Base-by-base conservation (phyloP, 2,329 filamentous ascomycete species). In the Pseudogymnoascus sp. region DNA sequence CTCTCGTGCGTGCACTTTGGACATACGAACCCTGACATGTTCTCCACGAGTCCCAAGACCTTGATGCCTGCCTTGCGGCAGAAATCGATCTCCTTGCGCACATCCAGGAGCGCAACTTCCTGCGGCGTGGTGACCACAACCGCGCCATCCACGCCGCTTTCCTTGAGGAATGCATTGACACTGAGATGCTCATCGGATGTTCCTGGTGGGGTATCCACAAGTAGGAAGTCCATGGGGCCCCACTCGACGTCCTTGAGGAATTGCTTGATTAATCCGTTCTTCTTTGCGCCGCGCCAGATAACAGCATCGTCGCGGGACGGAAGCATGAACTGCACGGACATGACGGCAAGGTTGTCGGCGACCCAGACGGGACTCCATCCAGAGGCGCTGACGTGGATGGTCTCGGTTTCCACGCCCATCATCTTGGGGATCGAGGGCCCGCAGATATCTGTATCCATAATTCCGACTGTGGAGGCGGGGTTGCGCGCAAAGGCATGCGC, bases 371-470 rank as follows among this genome's bases (percentile, higher is more conserved):
- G 95, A 73, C 89, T 92, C 95, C 93, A 97, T 1, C 95, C 95
- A 0, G 88, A 85, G 62, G 85, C 89, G 73, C 88, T 95, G 62
- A 96, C 86, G 75, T 99, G 95, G 62, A 99, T 95, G 1, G 90
- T 96, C 78, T 99, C 93, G 25, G 86, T 80, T 76, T 97, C 93
- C 0, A 97, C 93, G 36, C 95, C 95, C 88, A 99, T 93, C 93
- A 99, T 98, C 79, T 97, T 97, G 19, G 95, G 95, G 71, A 99
- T 97, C 68, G 87, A 92, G 0, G 95, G 95, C 0, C 95, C 95
- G 77, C 92, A 97, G 67, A 99, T 96, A 76, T 99, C 95, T 6
- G 95, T 96, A 77, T 99, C 95, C 92, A 98, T 97, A 70, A 99
- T 88, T 19, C 93, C 95, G 28, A 99, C 90, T 1, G 86, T 91